A percentile compares a stretch with the other conserved stretches of the same genome.
phyloP scores from a whole-genome alignment of 2,329 filamentous ascomycete genomes.

The Pezicula radicicola region DNA sequence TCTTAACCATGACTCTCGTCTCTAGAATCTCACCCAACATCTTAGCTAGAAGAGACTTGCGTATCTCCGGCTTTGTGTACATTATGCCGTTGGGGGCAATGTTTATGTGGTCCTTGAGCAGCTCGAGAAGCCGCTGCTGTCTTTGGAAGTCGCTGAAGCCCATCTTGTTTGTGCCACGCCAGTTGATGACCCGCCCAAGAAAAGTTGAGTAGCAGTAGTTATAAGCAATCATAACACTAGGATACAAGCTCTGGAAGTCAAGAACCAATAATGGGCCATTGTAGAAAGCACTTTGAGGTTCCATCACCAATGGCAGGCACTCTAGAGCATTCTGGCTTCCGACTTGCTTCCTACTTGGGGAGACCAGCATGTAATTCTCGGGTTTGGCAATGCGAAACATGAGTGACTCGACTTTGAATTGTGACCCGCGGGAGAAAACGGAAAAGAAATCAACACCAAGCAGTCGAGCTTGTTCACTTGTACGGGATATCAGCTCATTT shows the following conservation, averaged over 20 bases:
- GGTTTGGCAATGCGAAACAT: slow-evolving; percentile 99
- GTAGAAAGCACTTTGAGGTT: slow-evolving; percentile 94
- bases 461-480: slow-evolving; percentile 89
- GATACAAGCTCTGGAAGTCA: slow-evolving; percentile 95
- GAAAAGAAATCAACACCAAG: slow-evolving; percentile 96
- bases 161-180: slow-evolving; percentile 93
- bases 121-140: slow-evolving; percentile 68
- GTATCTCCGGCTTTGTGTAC: slow-evolving; percentile 81
- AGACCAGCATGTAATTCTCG: slow-evolving; percentile 88
- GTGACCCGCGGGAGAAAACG: slow-evolving; percentile 89
- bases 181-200: slow-evolving; percentile 77
- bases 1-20: slow-evolving; percentile 96
- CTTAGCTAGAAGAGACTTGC: slow-evolving; percentile 88
- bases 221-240: slow-evolving; percentile 98
- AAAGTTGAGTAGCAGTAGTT: slow-evolving; percentile 99
- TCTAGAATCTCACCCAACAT: slow-evolving; percentile 97
- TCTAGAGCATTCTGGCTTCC: slow-evolving; percentile 92
- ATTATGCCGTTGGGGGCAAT: slow-evolving; percentile 96
- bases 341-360: slow-evolving; percentile 87
- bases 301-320: slow-evolving; percentile 94
- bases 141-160: slow-evolving; percentile 86
- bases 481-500: slow-evolving; percentile 84
- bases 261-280: slow-evolving; percentile 84
- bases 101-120: slow-evolving; percentile 84
- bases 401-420: slow-evolving; percentile 97